Evolutionary conservation across 2,329 filamentous ascomycete genomes (phyloP).

Genomic region (Fusarium azukiicola): DNA sequence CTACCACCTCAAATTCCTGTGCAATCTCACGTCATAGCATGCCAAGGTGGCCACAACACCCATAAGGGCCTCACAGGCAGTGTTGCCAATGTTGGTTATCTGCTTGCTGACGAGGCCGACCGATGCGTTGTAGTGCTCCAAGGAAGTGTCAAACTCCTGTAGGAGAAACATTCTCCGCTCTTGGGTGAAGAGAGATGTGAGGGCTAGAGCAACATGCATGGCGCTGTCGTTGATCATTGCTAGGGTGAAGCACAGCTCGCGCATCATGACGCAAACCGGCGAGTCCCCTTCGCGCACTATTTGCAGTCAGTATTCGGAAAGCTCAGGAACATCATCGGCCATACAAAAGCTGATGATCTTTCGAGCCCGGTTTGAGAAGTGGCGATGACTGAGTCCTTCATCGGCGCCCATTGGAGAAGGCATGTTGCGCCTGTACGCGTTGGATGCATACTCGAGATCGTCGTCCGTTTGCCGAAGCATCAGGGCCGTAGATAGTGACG

Average conservation of each 20-base stretch:
- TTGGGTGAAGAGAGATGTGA: background rate
- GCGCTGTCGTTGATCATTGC: conserved; percentile 36
- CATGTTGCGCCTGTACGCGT: background rate
- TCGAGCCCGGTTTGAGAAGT: conserved; percentile 1
- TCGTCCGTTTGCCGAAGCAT: background rate
- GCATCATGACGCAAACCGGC: conserved; percentile 20
- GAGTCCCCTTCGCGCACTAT: background rate
- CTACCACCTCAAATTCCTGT: too few species aligned
- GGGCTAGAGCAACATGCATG: conserved; percentile 27
- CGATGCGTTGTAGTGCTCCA: conserved; percentile 16
- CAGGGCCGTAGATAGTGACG: background rate
- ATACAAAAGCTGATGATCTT: background rate
- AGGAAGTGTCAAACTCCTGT: background rate
- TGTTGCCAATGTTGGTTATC: background rate
- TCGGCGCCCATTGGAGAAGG: background rate
- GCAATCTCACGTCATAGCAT: conserved; percentile 7
- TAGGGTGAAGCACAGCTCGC: conserved; percentile 27
- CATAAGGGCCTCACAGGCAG: background rate
- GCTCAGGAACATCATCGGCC: background rate
- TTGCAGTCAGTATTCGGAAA: background rate
- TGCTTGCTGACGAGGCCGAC: conserved; percentile 2
- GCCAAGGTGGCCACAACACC: background rate
- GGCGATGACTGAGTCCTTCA: background rate
- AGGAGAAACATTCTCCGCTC: background rate
- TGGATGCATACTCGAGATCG: background rate